phyloP scores from a whole-genome alignment of 2,329 filamentous ascomycete species.

The Aspergillus flavus region DNA sequence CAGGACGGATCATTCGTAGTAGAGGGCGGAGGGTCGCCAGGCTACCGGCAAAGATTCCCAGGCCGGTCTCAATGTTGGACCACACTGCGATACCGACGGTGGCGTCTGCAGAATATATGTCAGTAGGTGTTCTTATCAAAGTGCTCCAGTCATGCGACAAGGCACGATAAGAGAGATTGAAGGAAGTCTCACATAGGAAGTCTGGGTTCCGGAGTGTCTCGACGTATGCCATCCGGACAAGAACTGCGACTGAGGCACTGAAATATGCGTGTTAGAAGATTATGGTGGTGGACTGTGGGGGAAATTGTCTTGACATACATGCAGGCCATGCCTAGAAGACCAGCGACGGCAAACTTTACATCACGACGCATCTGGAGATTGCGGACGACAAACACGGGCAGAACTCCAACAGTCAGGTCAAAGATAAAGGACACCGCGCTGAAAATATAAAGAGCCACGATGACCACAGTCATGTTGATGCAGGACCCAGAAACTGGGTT shows the following conservation, averaged over 20 bases:
- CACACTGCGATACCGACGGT: slow-evolving; percentile 24
- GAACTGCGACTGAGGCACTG: slow-evolving; percentile 25
- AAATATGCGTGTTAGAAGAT: neutral
- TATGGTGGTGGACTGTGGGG: too few species aligned
- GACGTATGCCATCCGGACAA: slow-evolving; percentile 21
- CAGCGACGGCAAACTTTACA: slow-evolving; percentile 21
- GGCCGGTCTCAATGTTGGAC: slow-evolving; percentile 26
- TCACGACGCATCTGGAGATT: slow-evolving; percentile 24
- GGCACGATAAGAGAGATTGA: neutral
- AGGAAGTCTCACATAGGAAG: slow-evolving; percentile 21
- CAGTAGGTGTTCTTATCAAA: neutral
- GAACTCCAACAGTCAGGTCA: slow-evolving; percentile 22
- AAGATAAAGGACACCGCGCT: slow-evolving; percentile 19
- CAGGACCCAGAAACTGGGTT: slow-evolving; percentile 11
- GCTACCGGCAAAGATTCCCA: slow-evolving; percentile 25
- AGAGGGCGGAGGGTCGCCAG: slow-evolving; percentile 25
- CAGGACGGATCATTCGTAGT: slow-evolving; percentile 6
- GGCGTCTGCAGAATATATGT: slow-evolving; percentile 12
- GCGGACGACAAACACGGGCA: slow-evolving; percentile 24
- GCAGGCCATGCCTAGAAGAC: slow-evolving; percentile 24
- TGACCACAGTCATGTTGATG: slow-evolving; percentile 13
- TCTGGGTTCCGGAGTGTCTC: slow-evolving; percentile 16
- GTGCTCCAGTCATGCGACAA: neutral
- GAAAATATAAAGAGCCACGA: slow-evolving; percentile 23
- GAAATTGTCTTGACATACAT: slow-evolving; percentile 15